Evolutionary conservation across 169 alveolate genomes (phyloP), one percentile per base, ranked within the genome.

Genomic region (Cyclospora cayetanensis): DNA sequence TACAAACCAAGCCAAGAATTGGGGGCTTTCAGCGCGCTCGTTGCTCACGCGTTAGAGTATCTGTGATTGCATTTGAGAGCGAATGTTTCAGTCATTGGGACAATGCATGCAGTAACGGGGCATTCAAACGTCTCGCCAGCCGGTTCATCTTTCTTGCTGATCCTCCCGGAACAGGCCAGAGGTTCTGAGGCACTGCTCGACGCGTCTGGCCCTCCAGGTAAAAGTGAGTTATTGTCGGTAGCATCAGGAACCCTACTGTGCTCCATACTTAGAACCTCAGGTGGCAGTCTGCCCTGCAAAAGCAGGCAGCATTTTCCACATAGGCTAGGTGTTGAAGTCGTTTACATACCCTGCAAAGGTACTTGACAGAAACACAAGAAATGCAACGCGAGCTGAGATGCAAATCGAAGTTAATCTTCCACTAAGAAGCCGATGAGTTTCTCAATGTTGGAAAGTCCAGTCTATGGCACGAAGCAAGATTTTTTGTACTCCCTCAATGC

Each of bases 51-150:
- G 34, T 89, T 74, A 11, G 93, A 50, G 46, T 41, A 89, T 0
- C 93, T 88, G 74, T 89, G 93, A 37, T 76, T 83, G 83, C 93
- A 89, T 29, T 76, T 76, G 31, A 89, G 89, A 42, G 89, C 93
- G 18, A 83, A 37, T 4, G 90, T 89, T 39, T 89, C 90, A 31
- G 46, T 39, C 43, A 55, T 1, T 27, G 93, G 93, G 50, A 89
- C 93, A 4, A 39, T 35, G 31, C 35, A 25, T 25, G 93, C 80
- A 34, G 90, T 72, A 72, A 89, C 52, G n/a, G 93, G 93, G 55
- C 93, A 89, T 29, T 89, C 89, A 42, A 74, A 89, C 93, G 72
- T 68, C 35, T 34, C 87, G 12, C 68, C 82, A 25, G 65, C 68
- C 41, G 35, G 68, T 18, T 85, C 72, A n/a, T n/a, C n/a, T 27